Conservation (phyloP, 2,329 filamentous ascomycete species). For the Chaetomiaceae sp. region DNA sequence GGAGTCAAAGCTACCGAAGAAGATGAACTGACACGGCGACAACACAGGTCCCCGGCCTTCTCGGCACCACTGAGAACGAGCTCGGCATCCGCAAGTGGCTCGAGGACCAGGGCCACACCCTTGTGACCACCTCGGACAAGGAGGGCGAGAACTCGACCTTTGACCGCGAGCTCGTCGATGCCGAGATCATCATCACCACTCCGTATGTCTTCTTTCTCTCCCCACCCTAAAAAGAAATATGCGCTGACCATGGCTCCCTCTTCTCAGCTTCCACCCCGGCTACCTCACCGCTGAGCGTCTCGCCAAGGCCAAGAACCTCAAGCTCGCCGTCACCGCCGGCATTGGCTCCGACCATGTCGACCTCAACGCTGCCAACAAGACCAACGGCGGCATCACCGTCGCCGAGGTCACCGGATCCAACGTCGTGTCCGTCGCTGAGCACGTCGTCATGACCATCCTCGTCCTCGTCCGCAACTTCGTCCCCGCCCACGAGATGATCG, state of each 20-base stretch:
- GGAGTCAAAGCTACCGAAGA: too few relatives aligned
- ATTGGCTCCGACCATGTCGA: constrained; percentile 99
- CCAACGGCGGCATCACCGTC: constrained; percentile 95
- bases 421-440: constrained; percentile 96
- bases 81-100: constrained; percentile 96
- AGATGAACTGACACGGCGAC: not conserved
- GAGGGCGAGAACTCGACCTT: constrained; percentile 90
- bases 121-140: constrained; percentile 96
- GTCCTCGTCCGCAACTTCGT: constrained; percentile 96
- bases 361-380: constrained; percentile 93
- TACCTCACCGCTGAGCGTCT: constrained; percentile 96
- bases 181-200: constrained; percentile 98
- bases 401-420: constrained; percentile 98
- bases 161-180: constrained; percentile 91
- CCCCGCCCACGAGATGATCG: constrained; percentile 91
- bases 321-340: constrained; percentile 93
- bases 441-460: constrained; percentile 99
- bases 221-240: not conserved
- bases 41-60: constrained; percentile 65
- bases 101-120: constrained; percentile 91
- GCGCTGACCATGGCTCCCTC: not conserved
- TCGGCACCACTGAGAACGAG: constrained; percentile 97
- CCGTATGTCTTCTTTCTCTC: constrained; percentile 58
- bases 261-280: constrained; percentile 83
- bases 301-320: constrained; percentile 97